Conservation (phyloP, 164 flowering plant genomes). For the Dillenia suffruticosa region DNA sequence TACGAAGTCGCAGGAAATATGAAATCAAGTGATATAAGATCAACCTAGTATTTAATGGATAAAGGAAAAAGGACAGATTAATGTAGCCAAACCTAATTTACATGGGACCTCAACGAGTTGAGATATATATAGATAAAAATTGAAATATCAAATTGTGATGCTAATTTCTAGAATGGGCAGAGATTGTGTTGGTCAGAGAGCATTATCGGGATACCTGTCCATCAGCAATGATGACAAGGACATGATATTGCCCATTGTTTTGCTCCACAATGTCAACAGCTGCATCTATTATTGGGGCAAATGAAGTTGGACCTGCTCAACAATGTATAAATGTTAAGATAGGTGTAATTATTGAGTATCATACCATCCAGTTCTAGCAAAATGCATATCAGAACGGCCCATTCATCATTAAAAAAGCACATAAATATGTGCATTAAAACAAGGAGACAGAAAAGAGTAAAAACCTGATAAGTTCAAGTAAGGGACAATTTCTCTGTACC, state of each 20-base stretch:
- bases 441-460: conserved; percentile 3
- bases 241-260: conserved; percentile 74
- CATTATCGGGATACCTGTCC: conserved; percentile 58
- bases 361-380: not conserved
- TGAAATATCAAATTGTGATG: too few relatives aligned
- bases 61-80: too few relatives aligned
- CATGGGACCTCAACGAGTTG: too few relatives aligned
- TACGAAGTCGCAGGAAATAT: not conserved
- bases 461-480: conserved; percentile 65
- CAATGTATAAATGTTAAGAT: not conserved
- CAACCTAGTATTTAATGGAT: too few relatives aligned
- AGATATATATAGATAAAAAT: too few relatives aligned
- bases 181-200: not conserved
- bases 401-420: not conserved
- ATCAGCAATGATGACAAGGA: conserved; percentile 89
- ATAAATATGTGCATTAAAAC: not conserved
- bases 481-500: conserved; percentile 79
- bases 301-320: conserved; percentile 80
- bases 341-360: not conserved
- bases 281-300: conserved; percentile 77
- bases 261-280: conserved; percentile 77
- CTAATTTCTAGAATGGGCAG: too few relatives aligned
- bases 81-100: too few relatives aligned
- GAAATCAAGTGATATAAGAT: not conserved
- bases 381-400: not conserved